Evolutionary conservation across 495 filamentous ascomycete species (phyloP), one percentile per base, ranked within the genome.

Genomic region (Penicillium subrubescens): DNA sequence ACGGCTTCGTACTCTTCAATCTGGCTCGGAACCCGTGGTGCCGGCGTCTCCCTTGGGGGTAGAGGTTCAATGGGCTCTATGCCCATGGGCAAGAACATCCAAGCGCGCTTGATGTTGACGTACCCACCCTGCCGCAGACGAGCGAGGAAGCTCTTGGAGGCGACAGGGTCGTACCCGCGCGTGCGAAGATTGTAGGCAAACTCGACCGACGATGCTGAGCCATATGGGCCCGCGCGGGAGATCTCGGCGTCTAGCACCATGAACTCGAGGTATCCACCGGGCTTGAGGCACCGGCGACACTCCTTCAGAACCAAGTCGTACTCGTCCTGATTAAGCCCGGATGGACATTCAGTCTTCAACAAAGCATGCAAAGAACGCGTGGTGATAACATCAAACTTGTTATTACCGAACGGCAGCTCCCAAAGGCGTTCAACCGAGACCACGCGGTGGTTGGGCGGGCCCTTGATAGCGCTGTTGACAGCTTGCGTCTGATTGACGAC

Each of bases 201-300:
- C 68, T 97, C 92, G 39, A 93, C 90, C 25, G 88, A 88, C 63
- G 93, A 87, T n/a, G 92, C 91, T 52, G 89, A 84, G 25, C 87
- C 91, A 52, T 87, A 80, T 0, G 90, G 86, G 0, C 93, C 94
- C 2, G 92, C 89, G 60, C 91, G 92, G 43, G 94, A 87, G 69
- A 97, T 86, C 68, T 95, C 92, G 1, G 92, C 88, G 75, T 99
- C 95, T 68, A 98, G 84, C 8, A 97, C 78, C 60, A 86, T 86
- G 82, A 92, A 99, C 71, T 99, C 94, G 64, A 99, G 81, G 75
- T 92, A 92, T 15, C 95, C 95, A 55, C 93, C 94, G 0, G 93
- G 95, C 77, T 94, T 95, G 69, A 99, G 87, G 60, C 92, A 89
- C 59, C 95, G 94, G 73, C 91, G 86, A 76, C 92, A 96, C 77